A percentile compares a stretch with the other conserved stretches of the same genome.
These are phyloP conservation scores for Aspergillus puulaauensis DNA, from an alignment of 2,329 filamentous ascomycete species.

Conservation along the genomic window DNA sequence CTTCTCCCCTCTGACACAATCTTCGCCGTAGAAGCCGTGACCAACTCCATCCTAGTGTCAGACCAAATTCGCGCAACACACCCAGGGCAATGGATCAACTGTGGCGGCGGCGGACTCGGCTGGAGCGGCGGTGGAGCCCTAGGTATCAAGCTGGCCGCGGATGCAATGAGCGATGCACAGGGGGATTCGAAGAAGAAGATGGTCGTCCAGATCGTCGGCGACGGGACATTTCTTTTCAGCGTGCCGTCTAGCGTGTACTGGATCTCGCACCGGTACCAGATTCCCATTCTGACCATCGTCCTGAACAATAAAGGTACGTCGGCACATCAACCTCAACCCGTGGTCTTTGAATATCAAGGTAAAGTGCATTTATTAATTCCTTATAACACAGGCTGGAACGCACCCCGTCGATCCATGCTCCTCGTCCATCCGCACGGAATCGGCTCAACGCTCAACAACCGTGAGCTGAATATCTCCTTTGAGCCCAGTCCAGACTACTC, in stretches of 20 bases:
- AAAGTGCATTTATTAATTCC: too few relatives aligned
- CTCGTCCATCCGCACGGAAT: slow-evolving; percentile 66
- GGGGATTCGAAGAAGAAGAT: slow-evolving; percentile 55
- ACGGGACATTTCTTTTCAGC: slow-evolving; percentile 66
- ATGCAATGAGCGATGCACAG: slow-evolving; percentile 55
- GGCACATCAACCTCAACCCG: too few relatives aligned
- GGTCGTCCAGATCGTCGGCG: slow-evolving; percentile 65
- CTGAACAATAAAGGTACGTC: slow-evolving; percentile 59
- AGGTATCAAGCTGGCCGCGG: slow-evolving; percentile 64
- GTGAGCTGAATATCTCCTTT: slow-evolving; percentile 67
- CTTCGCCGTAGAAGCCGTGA: slow-evolving; percentile 76
- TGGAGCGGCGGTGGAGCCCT: slow-evolving; percentile 76
- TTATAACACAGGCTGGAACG: slow-evolving; percentile 59
- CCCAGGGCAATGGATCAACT: slow-evolving; percentile 77
- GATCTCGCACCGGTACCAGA: slow-evolving; percentile 65
- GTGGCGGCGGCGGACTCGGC: slow-evolving; percentile 75
- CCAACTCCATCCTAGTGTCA: slow-evolving; percentile 61
- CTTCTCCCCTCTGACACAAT: slow-evolving; percentile 64
- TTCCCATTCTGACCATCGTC: slow-evolving; percentile 66
- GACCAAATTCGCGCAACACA: slow-evolving; percentile 69
- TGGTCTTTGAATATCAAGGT: too few relatives aligned
- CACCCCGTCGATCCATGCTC: slow-evolving; percentile 59
- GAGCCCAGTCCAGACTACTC: slow-evolving; percentile 65
- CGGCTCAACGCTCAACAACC: slow-evolving; percentile 61
- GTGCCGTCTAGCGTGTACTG: slow-evolving; percentile 67